Evolutionary conservation across 345 rosid species (phyloP).

Genomic region (Arabidopsis arenosa): DNA sequence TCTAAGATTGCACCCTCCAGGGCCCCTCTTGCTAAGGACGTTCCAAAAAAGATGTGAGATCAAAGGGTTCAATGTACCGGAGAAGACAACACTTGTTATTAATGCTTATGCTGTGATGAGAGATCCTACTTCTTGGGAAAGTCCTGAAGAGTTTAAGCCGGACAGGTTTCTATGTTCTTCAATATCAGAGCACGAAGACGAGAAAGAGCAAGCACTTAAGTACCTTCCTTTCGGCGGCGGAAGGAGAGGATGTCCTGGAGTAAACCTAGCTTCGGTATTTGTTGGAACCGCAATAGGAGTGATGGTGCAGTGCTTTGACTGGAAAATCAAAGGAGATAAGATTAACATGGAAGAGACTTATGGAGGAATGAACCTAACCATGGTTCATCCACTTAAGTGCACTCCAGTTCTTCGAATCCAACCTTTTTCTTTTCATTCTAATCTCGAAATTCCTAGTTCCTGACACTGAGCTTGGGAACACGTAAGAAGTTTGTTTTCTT

Average conservation of each 20-base stretch:
- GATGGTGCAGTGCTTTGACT: conserved; percentile 41
- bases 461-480: not conserved
- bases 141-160: conserved; percentile 55
- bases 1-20: conserved; percentile 66
- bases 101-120: conserved; percentile 64
- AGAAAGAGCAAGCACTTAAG: conserved; percentile 57
- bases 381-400: not conserved
- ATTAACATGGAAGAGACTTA: conserved; percentile 23
- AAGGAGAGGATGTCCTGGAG: conserved; percentile 69
- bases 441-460: not conserved
- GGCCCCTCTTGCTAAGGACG: conserved; percentile 50
- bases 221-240: conserved; percentile 66
- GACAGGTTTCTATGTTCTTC: conserved; percentile 53
- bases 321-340: conserved; percentile 50
- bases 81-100: conserved; percentile 53
- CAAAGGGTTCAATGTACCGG: conserved; percentile 53
- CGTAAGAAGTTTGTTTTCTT: conserved; percentile 20
- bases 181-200: conserved; percentile 18
- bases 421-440: not conserved
- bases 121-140: conserved; percentile 69
- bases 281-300: not conserved
- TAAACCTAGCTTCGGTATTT: conserved; percentile 48
- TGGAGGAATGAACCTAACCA: not conserved
- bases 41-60: conserved; percentile 50
- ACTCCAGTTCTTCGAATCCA: not conserved